phyloP scores from a whole-genome alignment of 2,329 filamentous ascomycete genomes.

The Hypocrella siamensis region DNA sequence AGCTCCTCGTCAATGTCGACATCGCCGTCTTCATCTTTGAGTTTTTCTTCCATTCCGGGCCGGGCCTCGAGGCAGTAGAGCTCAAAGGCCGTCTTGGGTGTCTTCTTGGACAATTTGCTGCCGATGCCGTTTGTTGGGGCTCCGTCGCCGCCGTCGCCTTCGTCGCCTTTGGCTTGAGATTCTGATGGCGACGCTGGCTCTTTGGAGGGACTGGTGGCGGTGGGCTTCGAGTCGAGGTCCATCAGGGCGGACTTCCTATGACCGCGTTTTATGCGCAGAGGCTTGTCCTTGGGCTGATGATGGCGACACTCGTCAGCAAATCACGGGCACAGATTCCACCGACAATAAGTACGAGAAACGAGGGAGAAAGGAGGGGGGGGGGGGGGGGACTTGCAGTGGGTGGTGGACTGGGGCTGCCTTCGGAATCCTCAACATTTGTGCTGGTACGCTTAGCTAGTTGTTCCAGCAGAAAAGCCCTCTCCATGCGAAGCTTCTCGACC shows the following conservation, averaged over 20 bases:
- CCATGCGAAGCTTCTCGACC: conserved; percentile 81
- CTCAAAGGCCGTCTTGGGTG: conserved; percentile 33
- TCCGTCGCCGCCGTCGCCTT: conserved; percentile 1
- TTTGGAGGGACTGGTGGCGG: conserved; percentile 25
- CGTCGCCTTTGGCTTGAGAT: conserved; percentile 13
- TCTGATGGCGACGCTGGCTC: conserved; percentile 29
- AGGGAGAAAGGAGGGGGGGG: no score
- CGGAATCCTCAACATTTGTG: conserved; percentile 61
- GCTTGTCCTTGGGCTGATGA: conserved; percentile 59
- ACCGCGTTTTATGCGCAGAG: conserved; percentile 57
- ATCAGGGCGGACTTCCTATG: conserved; percentile 44
- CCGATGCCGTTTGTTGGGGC: conserved; percentile 22
- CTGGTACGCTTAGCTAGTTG: conserved; percentile 61
- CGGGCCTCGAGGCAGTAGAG: conserved; percentile 37
- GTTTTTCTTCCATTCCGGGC: conserved; percentile 25
- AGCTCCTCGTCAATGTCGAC: conserved; percentile 37
- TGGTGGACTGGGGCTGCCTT: conserved; percentile 65
- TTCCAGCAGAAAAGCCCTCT: conserved; percentile 61
- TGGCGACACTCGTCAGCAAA: conserved; percentile 15
- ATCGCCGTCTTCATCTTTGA: conserved; percentile 20
- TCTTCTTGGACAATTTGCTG: conserved; percentile 27
- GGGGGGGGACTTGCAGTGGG: conserved; percentile 48
- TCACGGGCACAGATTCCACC: neutral
- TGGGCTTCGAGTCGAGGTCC: conserved; percentile 25
- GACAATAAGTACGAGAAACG: neutral